Evolutionary conservation across 805 yeast genomes (phyloP).

Genomic region (Wickerhamomyces queroliae): DNA sequence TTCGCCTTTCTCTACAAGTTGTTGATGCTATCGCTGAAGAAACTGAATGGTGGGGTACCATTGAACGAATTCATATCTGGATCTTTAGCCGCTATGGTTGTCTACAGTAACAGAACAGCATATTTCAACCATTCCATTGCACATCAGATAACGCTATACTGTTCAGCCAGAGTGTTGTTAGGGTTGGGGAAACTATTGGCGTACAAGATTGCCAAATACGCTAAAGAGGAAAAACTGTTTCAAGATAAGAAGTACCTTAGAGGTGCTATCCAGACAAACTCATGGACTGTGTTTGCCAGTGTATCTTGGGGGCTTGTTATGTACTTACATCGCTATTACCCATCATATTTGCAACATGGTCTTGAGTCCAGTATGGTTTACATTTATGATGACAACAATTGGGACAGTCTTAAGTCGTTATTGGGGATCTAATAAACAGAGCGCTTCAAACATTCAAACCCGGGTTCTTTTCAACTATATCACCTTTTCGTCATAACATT

Average conservation of each 20-base stretch:
- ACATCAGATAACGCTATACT: constrained; percentile 72
- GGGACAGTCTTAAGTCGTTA: constrained; percentile 42
- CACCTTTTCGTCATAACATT: no score
- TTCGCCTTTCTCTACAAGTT: constrained; percentile 51
- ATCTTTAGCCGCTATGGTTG: constrained; percentile 31
- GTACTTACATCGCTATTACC: constrained; percentile 61
- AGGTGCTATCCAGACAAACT: constrained; percentile 21
- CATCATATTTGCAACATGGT: constrained; percentile 55
- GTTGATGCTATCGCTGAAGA: constrained; percentile 23
- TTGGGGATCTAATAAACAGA: constrained; percentile 24
- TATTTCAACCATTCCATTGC: constrained; percentile 42
- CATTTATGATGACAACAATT: constrained; percentile 56
- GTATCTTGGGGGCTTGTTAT: constrained; percentile 70
- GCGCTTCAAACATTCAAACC: no score
- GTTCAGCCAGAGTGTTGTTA: constrained; percentile 60
- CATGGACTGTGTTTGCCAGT: constrained; percentile 61
- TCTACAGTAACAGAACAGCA: constrained; percentile 31
- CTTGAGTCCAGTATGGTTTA: constrained; percentile 66
- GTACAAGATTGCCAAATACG: constrained; percentile 10
- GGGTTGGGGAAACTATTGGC: constrained; percentile 41
- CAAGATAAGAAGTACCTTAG: constrained; percentile 9
- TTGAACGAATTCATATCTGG: constrained; percentile 28
- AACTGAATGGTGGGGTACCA: constrained; percentile 17
- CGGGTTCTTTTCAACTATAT: no score
- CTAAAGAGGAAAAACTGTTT: constrained; percentile 3